Evolutionary conservation across 2,329 filamentous ascomycete species (phyloP), one percentile per base, ranked within the genome.

Genomic region (Xylaria sp.): DNA sequence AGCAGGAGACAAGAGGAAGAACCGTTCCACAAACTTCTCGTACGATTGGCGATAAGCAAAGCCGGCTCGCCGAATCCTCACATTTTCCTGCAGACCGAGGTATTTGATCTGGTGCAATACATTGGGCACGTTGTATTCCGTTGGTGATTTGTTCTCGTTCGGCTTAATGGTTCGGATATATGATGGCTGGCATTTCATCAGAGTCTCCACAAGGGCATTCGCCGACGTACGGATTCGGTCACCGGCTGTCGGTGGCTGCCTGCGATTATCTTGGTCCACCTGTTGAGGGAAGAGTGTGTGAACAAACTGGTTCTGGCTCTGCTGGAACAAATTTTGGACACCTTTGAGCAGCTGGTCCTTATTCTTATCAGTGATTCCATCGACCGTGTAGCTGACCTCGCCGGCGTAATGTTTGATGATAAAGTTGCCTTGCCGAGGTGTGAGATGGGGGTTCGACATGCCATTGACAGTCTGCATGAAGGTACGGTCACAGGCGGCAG

Each of bases 131-230:
- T 97, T 97, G 80, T 97, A 99, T 78, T 99, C 96, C 12, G 89
- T 90, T 0, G 94, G 91, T 2, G 94, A 97, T 81, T 98, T 99
- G 84, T 97, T 98, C 81, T 99, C 96, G 83, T 99, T 99, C 1
- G 96, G 96, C 82, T 99, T 99, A 83, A 99, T 98, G 0, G 96
- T 99, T 78, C 96, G 93, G 75, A 99, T 99, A 78, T 99, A 99
- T 2, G 94, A 97, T 1, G 96, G 96, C 74, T 96, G 93, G 65
- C 94, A 95, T 81, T 97, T 97, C 94, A 97, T 98, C 75, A 99
- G 81, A 0, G 96, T 98, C 0, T 94, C 90, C 1, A 99, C 96
- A 23, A 99, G 86, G 52, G 97, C 94, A 77, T 99, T 99, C 9
- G 96, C 96, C 23, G 96, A 98, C 6, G 89, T 85, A 79, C 95